Percentiles rank a stretch among this genome's conserved stretches.
phyloP scores from a whole-genome alignment of 495 filamentous ascomycete species.

The Sphaerosporella brunnea region DNA sequence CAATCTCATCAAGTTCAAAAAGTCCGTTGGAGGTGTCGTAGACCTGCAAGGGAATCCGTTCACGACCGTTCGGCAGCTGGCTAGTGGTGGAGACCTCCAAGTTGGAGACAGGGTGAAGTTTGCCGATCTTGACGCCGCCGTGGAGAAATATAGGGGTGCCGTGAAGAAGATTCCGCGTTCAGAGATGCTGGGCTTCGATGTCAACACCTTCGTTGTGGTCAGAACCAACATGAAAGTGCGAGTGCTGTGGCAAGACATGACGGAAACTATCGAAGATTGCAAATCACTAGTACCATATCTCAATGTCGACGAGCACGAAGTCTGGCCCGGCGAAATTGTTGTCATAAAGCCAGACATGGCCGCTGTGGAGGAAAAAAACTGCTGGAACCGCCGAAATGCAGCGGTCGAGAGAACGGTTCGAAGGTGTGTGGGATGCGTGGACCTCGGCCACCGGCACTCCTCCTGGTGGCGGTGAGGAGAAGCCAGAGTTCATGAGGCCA shows the following conservation, averaged over 20 bases:
- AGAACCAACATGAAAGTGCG: constrained; percentile 32
- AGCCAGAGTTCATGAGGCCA: constrained; percentile 20
- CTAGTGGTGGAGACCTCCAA: constrained; percentile 19
- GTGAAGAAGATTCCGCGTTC: constrained; percentile 28
- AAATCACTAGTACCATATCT: constrained; percentile 32
- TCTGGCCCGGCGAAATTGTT: constrained; percentile 44
- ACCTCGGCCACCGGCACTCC: constrained; percentile 6
- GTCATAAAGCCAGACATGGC: constrained; percentile 29
- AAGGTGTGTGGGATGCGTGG: constrained; percentile 10
- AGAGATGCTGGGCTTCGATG: constrained; percentile 38
- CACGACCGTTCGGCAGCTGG: constrained; percentile 1
- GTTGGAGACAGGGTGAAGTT: constrained; percentile 37
- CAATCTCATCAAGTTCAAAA: constrained; percentile 19
- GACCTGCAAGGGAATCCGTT: constrained; percentile 16
- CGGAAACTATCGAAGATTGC: constrained; percentile 31
- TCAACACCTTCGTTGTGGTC: constrained; percentile 38
- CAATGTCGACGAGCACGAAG: constrained; percentile 36
- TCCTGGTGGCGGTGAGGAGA: constrained; percentile 2
- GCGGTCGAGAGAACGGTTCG: no score
- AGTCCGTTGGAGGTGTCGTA: constrained; percentile 18
- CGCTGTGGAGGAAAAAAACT: background rate
- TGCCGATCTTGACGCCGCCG: constrained; percentile 32
- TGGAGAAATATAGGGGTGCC: constrained; percentile 32
- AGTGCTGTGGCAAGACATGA: constrained; percentile 44
- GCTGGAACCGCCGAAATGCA: no score